Percentiles rank a stretch among this genome's conserved stretches.
These are phyloP conservation scores for Candida namnaoensis DNA, from an alignment of 805 yeast species.

Conservation along the genomic window DNA sequence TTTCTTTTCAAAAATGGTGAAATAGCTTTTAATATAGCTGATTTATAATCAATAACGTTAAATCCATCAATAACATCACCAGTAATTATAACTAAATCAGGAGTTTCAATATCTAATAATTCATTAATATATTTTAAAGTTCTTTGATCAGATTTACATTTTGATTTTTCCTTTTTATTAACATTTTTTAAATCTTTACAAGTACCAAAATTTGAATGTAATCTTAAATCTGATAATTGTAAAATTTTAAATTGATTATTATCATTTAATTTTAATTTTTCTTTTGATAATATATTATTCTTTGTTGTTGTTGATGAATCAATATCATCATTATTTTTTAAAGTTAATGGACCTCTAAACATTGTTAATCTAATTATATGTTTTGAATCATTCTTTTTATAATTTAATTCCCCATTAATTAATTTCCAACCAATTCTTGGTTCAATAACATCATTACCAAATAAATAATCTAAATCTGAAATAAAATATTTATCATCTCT, in stretches of 20 bases:
- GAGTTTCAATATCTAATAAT: slow-evolving; percentile 45
- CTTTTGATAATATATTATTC: no score
- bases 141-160: slow-evolving; percentile 45
- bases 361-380: slow-evolving; percentile 2
- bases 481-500: slow-evolving; percentile 20
- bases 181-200: slow-evolving; percentile 44
- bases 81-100: slow-evolving; percentile 54
- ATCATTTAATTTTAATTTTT: slow-evolving; percentile 16
- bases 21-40: slow-evolving; percentile 50
- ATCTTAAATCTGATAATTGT: slow-evolving; percentile 62
- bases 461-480: slow-evolving; percentile 40
- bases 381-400: neutral
- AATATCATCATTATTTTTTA: neutral
- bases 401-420: slow-evolving; percentile 10
- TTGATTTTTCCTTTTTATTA: slow-evolving; percentile 19
- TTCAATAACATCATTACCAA: slow-evolving; percentile 48
- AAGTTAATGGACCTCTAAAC: neutral
- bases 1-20: slow-evolving; percentile 41
- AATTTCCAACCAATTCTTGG: slow-evolving; percentile 51
- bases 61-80: slow-evolving; percentile 61
- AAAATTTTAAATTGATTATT: slow-evolving; percentile 45
- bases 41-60: slow-evolving; percentile 49
- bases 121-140: slow-evolving; percentile 41
- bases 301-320: no score
- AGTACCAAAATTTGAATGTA: slow-evolving; percentile 47